Evolutionary conservation across 108 stramenopile species (phyloP).

Genomic region (Cylindrotheca closterium): DNA sequence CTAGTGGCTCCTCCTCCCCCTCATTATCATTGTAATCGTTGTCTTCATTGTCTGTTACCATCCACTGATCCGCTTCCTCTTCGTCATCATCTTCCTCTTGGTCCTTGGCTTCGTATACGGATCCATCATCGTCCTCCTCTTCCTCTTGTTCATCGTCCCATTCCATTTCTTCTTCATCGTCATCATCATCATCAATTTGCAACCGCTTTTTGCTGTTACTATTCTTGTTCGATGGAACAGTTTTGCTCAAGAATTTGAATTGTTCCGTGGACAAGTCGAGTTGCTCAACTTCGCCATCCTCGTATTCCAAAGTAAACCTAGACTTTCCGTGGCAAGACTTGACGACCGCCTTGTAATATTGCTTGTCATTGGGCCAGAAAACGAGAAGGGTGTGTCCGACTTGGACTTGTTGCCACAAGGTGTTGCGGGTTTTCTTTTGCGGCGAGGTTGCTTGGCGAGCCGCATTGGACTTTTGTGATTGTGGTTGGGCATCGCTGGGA

Average conservation of each 20-base stretch:
- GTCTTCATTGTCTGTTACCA: conserved; percentile 63
- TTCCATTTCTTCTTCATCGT: conserved; percentile 20
- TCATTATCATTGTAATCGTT: conserved; percentile 9
- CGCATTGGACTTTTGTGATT: conserved; percentile 3
- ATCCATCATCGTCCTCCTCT: conserved; percentile 59
- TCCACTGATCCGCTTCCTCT: conserved; percentile 51
- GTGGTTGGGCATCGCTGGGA: conserved; percentile 4
- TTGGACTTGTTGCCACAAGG: conserved; percentile 34
- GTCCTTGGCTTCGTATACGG: conserved; percentile 46
- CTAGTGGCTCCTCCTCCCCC: conserved; percentile 15
- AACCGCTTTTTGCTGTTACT: conserved; percentile 13
- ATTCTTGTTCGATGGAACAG: background rate
- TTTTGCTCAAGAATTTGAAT: conserved; percentile 35
- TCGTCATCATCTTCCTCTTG: conserved; percentile 59
- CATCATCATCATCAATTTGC: conserved; percentile 34
- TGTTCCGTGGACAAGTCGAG: conserved; percentile 53
- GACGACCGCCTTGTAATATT: conserved; percentile 52
- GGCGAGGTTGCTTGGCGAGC: background rate
- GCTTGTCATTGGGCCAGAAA: conserved; percentile 60
- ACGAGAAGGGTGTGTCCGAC: conserved; percentile 46
- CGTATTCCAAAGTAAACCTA: conserved; percentile 47
- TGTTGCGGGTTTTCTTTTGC: conserved; percentile 2
- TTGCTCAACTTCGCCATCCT: conserved; percentile 68
- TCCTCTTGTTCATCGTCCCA: conserved; percentile 32
- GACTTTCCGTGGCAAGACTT: conserved; percentile 5